These are phyloP conservation scores for Ustilago lituana DNA, from an alignment of 1,284 basidiomycete species.

Conservation along the genomic window DNA sequence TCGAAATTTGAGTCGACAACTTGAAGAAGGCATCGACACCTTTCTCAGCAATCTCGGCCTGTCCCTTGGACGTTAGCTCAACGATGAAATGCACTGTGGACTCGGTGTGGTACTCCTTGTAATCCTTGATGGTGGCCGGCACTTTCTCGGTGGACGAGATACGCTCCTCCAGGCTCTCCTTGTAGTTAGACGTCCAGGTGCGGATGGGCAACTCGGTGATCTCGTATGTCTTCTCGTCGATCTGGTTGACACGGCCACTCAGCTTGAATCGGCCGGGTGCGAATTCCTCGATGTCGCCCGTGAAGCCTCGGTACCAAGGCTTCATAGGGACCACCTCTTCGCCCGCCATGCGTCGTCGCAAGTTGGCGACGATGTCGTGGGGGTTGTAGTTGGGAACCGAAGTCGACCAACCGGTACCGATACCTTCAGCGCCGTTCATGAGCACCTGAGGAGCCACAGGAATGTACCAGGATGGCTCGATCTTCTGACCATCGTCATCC, in stretches of 20 bases:
- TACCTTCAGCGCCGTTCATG: slow-evolving; percentile 95
- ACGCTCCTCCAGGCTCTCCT: slow-evolving; percentile 83
- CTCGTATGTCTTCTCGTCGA: slow-evolving; percentile 87
- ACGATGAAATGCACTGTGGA: slow-evolving; percentile 90
- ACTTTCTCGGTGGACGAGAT: slow-evolving; percentile 74
- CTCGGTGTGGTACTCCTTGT: slow-evolving; percentile 76
- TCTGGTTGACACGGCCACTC: slow-evolving; percentile 78
- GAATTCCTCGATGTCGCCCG: slow-evolving; percentile 81
- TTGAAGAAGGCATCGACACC: slow-evolving; percentile 93
- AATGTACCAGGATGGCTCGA: slow-evolving; percentile 96
- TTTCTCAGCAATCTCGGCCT: slow-evolving; percentile 87
- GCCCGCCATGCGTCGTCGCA: slow-evolving; percentile 85
- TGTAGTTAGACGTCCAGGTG: slow-evolving; percentile 93
- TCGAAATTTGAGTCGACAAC: slow-evolving; percentile 81
- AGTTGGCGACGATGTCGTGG: slow-evolving; percentile 84
- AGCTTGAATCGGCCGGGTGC: slow-evolving; percentile 89
- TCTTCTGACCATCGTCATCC: slow-evolving; percentile 84
- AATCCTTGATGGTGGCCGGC: slow-evolving; percentile 71
- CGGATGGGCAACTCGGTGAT: slow-evolving; percentile 96
- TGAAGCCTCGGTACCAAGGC: slow-evolving; percentile 97
- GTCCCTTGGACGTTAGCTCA: slow-evolving; percentile 80
- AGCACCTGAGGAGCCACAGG: slow-evolving; percentile 89
- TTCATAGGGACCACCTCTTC: slow-evolving; percentile 86
- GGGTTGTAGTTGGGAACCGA: slow-evolving; percentile 94
- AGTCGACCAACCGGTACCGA: slow-evolving; percentile 99